Percentiles rank a stretch among this genome's conserved stretches.
phyloP scores from a whole-genome alignment of 2,329 filamentous ascomycete genomes.

The Ascochyta fabae region DNA sequence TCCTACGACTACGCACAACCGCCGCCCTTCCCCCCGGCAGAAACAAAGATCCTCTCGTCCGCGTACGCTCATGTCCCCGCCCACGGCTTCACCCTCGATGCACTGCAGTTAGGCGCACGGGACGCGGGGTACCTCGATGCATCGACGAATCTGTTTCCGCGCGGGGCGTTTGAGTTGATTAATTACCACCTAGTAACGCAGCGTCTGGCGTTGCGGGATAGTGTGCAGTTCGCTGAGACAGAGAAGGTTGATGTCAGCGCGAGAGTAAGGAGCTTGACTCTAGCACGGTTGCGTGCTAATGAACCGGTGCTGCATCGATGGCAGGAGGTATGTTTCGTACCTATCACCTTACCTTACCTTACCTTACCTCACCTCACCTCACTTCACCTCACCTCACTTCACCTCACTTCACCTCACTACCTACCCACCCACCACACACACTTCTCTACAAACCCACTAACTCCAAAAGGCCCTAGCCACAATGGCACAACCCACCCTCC shows the following conservation, averaged over 20 bases:
- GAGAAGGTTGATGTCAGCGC: conserved; percentile 59
- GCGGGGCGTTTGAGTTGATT: conserved; percentile 82
- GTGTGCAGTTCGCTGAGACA: conserved; percentile 53
- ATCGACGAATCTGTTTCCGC: conserved; percentile 80
- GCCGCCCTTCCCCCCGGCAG: conserved; percentile 69
- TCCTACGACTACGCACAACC: conserved; percentile 51
- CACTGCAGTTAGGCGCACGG: conserved; percentile 78
- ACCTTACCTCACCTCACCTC: too few species aligned
- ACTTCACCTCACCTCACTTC: too few species aligned
- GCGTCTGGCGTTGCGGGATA: conserved; percentile 63
- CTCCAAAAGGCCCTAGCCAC: conserved; percentile 77
- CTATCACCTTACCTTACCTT: too few species aligned
- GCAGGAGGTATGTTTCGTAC: conserved; percentile 71
- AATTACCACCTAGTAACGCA: conserved; percentile 75
- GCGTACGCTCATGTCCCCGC: conserved; percentile 78
- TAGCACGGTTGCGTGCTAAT: conserved; percentile 81
- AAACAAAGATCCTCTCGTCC: conserved; percentile 80
- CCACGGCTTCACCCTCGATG: conserved; percentile 78
- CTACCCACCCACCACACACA: not conserved
- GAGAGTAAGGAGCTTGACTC: conserved; percentile 73
- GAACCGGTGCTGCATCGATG: conserved; percentile 73
- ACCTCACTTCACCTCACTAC: too few species aligned
- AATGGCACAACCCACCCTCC: conserved; percentile 84
- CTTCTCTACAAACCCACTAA: conserved; percentile 28
- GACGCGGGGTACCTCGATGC: conserved; percentile 88